A percentile compares a stretch with the other conserved stretches of the same genome.
These are phyloP conservation scores for Oleoguttula mirabilis DNA, from an alignment of 495 filamentous ascomycete species.

Conservation along the genomic window DNA sequence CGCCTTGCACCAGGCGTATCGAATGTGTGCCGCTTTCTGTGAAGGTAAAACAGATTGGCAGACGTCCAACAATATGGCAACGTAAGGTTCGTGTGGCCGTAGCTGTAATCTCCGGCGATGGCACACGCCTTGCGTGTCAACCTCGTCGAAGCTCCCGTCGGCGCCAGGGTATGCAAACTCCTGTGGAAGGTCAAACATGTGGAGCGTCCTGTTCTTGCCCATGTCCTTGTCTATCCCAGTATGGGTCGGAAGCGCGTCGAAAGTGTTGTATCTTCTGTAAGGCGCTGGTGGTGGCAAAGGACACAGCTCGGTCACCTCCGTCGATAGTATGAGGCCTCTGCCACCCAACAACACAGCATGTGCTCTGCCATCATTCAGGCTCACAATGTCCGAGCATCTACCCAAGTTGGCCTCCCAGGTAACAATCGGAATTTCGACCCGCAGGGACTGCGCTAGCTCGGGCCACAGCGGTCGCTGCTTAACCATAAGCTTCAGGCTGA, in stretches of 20 bases:
- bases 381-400: constrained; percentile 1
- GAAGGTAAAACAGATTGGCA: constrained; percentile 12
- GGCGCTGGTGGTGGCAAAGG: not conserved
- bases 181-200: not conserved
- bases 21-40: not conserved
- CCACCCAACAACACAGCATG: constrained; percentile 1
- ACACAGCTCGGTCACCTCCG: not conserved
- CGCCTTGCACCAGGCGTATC: constrained; percentile 12
- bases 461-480: constrained; percentile 13
- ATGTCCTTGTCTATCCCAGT: not conserved
- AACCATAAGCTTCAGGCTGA: constrained; percentile 2
- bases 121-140: constrained; percentile 4
- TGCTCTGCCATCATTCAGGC: not conserved
- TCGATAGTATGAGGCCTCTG: constrained; percentile 1
- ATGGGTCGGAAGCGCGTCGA: not conserved
- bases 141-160: constrained; percentile 13
- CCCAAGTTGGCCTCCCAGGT: not conserved
- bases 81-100: not conserved
- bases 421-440: constrained; percentile 8
- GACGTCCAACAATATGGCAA: constrained; percentile 9
- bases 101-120: constrained; percentile 16
- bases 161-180: constrained; percentile 3
- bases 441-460: not conserved
- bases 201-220: constrained; percentile 9
- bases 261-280: constrained; percentile 2